phyloP scores from a whole-genome alignment of 2,329 filamentous ascomycete genomes.

The Talaromyces sp. region DNA sequence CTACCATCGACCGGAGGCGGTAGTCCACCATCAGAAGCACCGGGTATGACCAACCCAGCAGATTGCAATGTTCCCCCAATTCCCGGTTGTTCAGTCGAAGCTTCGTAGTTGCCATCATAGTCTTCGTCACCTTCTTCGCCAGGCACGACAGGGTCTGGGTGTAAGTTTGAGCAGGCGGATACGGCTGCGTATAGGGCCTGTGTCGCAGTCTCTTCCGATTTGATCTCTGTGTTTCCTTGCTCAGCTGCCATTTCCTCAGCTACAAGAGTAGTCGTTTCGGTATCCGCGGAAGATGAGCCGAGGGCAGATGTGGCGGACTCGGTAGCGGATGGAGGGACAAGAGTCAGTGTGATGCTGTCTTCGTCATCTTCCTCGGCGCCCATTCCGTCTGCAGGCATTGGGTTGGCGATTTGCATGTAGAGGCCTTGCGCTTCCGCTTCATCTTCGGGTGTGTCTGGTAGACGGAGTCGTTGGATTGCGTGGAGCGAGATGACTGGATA shows the following conservation, averaged over 20 bases:
- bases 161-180: slow-evolving; percentile 48
- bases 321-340: slow-evolving; percentile 36
- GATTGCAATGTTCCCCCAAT: slow-evolving; percentile 33
- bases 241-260: slow-evolving; percentile 23
- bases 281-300: slow-evolving; percentile 18
- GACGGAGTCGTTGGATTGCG: slow-evolving; percentile 44
- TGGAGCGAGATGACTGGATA: slow-evolving; percentile 50
- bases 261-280: slow-evolving; percentile 15
- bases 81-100: slow-evolving; percentile 24
- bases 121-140: slow-evolving; percentile 38
- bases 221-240: slow-evolving; percentile 23
- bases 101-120: slow-evolving; percentile 31
- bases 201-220: slow-evolving; percentile 36
- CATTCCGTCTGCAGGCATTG: slow-evolving; percentile 20
- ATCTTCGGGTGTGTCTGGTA: slow-evolving; percentile 29
- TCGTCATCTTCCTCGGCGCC: slow-evolving; percentile 36
- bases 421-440: slow-evolving; percentile 43
- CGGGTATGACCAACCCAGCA: slow-evolving; percentile 34
- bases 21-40: slow-evolving; percentile 36
- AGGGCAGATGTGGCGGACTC: slow-evolving; percentile 14
- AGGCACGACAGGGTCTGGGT: slow-evolving; percentile 43
- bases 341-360: slow-evolving; percentile 42
- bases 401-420: slow-evolving; percentile 47
- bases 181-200: slow-evolving; percentile 45
- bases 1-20: slow-evolving; percentile 49